A percentile compares a stretch with the other conserved stretches of the same genome.
phyloP scores from a whole-genome alignment of 1,139 yeast genomes.

The Saccharomyces hybrid region DNA sequence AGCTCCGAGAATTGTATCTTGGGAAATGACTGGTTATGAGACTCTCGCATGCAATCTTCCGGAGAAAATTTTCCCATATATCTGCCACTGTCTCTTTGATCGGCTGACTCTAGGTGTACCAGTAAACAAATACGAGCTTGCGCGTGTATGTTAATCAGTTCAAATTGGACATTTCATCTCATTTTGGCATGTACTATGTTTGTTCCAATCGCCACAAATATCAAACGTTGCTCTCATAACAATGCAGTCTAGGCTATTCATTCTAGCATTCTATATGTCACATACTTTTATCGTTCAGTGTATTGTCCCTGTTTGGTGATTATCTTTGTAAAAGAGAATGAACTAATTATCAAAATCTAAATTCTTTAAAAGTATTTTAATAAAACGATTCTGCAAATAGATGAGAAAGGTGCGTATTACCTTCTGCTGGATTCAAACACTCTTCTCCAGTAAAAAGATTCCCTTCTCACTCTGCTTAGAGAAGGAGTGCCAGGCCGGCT shows the following conservation, averaged over 20 bases:
- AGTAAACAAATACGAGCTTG: background rate
- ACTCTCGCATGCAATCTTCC: background rate
- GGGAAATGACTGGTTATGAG: background rate
- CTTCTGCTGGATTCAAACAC: background rate
- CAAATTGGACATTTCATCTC: background rate
- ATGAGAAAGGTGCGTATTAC: background rate
- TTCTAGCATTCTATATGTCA: background rate
- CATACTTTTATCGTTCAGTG: constrained; percentile 1
- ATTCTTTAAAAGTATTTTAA: background rate
- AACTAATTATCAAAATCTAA: background rate
- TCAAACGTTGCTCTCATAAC: background rate
- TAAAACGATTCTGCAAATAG: background rate
- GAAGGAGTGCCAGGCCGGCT: background rate
- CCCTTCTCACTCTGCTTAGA: background rate
- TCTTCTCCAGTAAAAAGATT: background rate
- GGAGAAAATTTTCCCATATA: background rate
- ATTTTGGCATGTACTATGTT: background rate
- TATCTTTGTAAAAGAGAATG: background rate
- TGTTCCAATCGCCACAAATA: background rate
- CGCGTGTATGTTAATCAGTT: background rate
- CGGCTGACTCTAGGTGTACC: background rate
- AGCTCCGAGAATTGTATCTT: background rate
- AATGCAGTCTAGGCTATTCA: background rate
- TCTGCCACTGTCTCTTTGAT: background rate
- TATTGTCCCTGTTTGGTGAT: background rate